A percentile compares a stretch with the other conserved stretches of the same genome.
Evolutionary conservation across 2,329 filamentous ascomycete genomes (phyloP).

Genomic region (Scedosporium apiospermum): DNA sequence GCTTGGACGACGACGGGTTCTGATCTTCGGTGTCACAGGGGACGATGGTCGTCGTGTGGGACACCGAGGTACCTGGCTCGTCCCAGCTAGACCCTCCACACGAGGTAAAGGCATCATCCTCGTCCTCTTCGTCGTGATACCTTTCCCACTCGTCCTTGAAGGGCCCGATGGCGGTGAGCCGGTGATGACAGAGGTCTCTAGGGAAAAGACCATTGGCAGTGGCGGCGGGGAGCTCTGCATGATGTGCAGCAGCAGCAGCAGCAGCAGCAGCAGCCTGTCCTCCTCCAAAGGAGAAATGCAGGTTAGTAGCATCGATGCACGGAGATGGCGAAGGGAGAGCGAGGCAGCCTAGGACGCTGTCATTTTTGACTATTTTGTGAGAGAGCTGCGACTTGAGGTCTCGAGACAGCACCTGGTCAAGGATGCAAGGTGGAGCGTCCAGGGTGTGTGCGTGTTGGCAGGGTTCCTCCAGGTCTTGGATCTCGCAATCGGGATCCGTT

Average conservation of each 20-base stretch:
- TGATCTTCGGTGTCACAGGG: slow-evolving; percentile 5
- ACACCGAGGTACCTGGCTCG: not conserved
- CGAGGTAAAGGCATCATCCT: not conserved
- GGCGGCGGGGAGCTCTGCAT: not conserved
- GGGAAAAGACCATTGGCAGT: not conserved
- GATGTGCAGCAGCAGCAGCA: not conserved
- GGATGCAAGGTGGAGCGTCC: not conserved
- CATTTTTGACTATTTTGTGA: not conserved
- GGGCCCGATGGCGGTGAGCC: not conserved
- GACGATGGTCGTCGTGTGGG: not conserved
- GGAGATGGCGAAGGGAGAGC: not conserved
- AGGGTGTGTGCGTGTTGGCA: not conserved
- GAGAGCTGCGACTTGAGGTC: not conserved
- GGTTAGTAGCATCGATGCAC: not conserved
- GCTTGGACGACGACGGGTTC: slow-evolving; percentile 3
- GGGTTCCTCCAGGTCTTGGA: not conserved
- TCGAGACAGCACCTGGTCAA: not conserved
- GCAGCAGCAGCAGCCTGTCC: not conserved
- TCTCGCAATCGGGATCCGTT: slow-evolving; percentile 2
- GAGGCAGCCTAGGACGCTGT: not conserved
- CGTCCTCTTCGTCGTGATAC: not conserved
- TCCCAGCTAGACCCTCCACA: not conserved
- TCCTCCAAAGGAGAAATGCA: not conserved
- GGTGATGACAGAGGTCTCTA: no score
- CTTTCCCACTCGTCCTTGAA: not conserved